A percentile compares a stretch with the other conserved stretches of the same genome.
These are phyloP conservation scores for Pseudevernia furfuracea DNA, from an alignment of 495 filamentous ascomycete genomes.

Conservation along the genomic window DNA sequence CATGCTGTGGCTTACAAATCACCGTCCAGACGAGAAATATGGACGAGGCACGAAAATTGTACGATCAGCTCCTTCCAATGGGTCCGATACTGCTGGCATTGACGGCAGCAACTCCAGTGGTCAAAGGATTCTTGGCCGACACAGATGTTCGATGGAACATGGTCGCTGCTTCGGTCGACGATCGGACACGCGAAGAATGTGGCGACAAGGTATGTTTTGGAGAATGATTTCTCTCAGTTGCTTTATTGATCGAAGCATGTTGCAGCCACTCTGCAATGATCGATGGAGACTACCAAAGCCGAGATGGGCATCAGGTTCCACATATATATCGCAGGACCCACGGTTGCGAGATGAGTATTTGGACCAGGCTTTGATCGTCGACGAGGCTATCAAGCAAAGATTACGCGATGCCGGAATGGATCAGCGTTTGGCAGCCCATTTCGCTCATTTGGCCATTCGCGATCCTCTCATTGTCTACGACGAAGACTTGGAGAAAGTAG, in stretches of 20 bases:
- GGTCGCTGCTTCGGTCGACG: slow-evolving; percentile 85
- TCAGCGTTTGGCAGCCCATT: slow-evolving; percentile 83
- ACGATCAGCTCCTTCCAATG: slow-evolving; percentile 93
- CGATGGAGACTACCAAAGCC: slow-evolving; percentile 94
- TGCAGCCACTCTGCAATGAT: slow-evolving; percentile 71
- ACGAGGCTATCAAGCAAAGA: slow-evolving; percentile 70
- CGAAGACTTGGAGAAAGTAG: slow-evolving; percentile 80
- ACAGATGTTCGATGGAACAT: slow-evolving; percentile 98
- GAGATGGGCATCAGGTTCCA: slow-evolving; percentile 91
- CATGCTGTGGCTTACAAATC: slow-evolving; percentile 95
- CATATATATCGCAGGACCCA: slow-evolving; percentile 89
- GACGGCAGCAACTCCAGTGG: slow-evolving; percentile 91
- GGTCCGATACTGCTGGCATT: slow-evolving; percentile 88
- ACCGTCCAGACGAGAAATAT: slow-evolving; percentile 99
- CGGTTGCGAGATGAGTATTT: slow-evolving; percentile 83
- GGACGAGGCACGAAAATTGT: slow-evolving; percentile 81
- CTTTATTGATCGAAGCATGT: slow-evolving; percentile 26
- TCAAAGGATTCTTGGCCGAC: slow-evolving; percentile 94
- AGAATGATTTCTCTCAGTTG: neutral
- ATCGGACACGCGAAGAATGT: slow-evolving; percentile 84
- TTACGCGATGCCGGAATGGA: slow-evolving; percentile 96
- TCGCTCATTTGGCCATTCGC: slow-evolving; percentile 95
- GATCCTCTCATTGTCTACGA: slow-evolving; percentile 92
- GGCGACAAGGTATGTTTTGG: slow-evolving; percentile 75
- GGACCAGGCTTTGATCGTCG: slow-evolving; percentile 83